These are phyloP conservation scores for Penicillium riverlandense DNA, from an alignment of 495 filamentous ascomycete species.

Conservation along the genomic window DNA sequence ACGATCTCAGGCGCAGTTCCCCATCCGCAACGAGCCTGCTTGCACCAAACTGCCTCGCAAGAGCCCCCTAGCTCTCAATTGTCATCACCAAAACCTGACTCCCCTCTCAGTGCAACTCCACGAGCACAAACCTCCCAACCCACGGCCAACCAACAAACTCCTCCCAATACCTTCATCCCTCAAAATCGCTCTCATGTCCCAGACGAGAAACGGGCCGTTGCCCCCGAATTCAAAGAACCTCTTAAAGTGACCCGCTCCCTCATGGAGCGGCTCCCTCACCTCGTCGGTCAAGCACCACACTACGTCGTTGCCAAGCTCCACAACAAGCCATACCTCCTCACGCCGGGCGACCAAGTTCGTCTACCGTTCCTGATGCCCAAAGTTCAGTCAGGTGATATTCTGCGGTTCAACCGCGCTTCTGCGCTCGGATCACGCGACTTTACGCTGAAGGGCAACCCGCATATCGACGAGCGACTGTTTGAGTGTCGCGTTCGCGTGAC, in stretches of 20 bases:
- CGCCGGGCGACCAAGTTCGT: conserved; percentile 74
- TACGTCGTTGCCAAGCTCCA: conserved; percentile 87
- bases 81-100: conserved; percentile 17
- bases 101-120: conserved; percentile 23
- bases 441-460: conserved; percentile 72
- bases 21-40: conserved; percentile 26
- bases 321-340: conserved; percentile 83
- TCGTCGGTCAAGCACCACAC: conserved; percentile 70
- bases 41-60: conserved; percentile 18
- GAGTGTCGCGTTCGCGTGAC: conserved; percentile 81
- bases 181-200: conserved; percentile 18
- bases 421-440: conserved; percentile 81
- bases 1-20: conserved; percentile 30
- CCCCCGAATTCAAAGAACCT: conserved; percentile 27
- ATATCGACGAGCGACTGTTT: conserved; percentile 73
- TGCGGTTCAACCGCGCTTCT: conserved; percentile 78
- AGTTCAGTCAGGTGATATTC: conserved; percentile 71
- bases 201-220: conserved; percentile 25
- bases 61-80: conserved; percentile 11
- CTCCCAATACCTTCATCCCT: conserved; percentile 8
- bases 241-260: conserved; percentile 49
- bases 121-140: conserved; percentile 18
- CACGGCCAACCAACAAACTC: conserved; percentile 9
- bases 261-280: conserved; percentile 63
- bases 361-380: conserved; percentile 91